These are phyloP conservation scores for Glycyrrhiza uralensis DNA, from an alignment of 306 rosid species.

Conservation along the genomic window DNA sequence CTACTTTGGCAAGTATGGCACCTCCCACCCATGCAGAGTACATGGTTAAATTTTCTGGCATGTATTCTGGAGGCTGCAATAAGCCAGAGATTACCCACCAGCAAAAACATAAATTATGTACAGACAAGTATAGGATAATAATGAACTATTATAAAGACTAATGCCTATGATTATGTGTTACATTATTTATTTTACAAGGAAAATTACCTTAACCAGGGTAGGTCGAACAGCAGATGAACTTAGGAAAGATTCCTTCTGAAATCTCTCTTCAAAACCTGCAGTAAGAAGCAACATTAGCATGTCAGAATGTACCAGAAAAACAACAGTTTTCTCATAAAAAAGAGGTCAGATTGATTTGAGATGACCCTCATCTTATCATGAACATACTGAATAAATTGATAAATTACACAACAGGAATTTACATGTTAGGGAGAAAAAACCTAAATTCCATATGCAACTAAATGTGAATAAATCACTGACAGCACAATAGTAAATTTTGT, in stretches of 20 bases:
- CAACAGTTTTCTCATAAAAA: slow-evolving; percentile 3
- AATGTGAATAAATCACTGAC: background rate
- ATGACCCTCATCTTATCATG: background rate
- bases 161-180: background rate
- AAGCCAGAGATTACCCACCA: slow-evolving; percentile 1
- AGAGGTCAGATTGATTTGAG: background rate
- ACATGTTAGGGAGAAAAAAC: background rate
- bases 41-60: slow-evolving; percentile 60
- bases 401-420: background rate
- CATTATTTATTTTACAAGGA: background rate
- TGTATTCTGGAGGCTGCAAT: slow-evolving; percentile 68
- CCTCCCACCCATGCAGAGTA: slow-evolving; percentile 99
- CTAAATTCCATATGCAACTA: background rate
- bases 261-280: slow-evolving; percentile 96
- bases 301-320: background rate
- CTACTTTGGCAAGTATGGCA: slow-evolving; percentile 98
- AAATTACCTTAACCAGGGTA: slow-evolving; percentile 82
- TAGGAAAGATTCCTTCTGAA: slow-evolving; percentile 89
- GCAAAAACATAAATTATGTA: slow-evolving; percentile 2
- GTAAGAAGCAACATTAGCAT: slow-evolving; percentile 7
- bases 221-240: slow-evolving; percentile 93
- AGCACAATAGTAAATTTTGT: background rate
- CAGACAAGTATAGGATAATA: background rate
- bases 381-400: slow-evolving; percentile 1
- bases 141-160: background rate